phyloP scores from a whole-genome alignment of 495 filamentous ascomycete genomes.

The Podospora pseudoanserina region DNA sequence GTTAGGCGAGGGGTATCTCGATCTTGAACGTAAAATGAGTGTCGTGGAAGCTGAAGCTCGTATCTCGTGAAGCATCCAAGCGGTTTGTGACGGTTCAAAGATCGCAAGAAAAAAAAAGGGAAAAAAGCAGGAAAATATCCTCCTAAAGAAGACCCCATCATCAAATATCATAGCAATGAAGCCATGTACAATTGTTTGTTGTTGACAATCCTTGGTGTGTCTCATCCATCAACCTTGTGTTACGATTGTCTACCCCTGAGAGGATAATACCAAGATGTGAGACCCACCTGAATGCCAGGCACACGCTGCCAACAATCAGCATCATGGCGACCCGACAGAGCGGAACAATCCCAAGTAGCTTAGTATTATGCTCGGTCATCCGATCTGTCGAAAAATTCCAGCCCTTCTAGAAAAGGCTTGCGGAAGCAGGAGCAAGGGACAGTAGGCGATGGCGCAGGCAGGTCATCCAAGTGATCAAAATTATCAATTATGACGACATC shows the following conservation, averaged over 20 bases:
- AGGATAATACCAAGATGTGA: constrained; percentile 1
- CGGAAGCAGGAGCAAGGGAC: not conserved
- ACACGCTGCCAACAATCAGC: not conserved
- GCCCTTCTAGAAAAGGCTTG: not conserved
- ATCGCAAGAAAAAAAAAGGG: not conserved
- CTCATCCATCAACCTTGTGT: not conserved
- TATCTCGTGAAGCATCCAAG: not conserved
- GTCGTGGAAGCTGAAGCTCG: not conserved
- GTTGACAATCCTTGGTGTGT: not conserved
- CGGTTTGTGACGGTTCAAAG: not conserved
- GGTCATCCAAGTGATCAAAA: not conserved
- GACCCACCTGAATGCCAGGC: not conserved
- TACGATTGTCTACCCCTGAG: constrained; percentile 2
- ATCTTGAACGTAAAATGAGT: not conserved
- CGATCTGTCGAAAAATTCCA: not conserved
- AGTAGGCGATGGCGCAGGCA: too few relatives aligned
- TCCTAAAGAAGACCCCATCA: not conserved
- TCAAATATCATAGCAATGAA: not conserved
- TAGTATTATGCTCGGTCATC: not conserved
- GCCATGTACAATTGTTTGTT: not conserved
- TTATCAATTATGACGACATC: not conserved
- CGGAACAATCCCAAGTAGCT: constrained; percentile 1
- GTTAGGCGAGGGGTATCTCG: not conserved
- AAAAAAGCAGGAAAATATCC: not conserved
- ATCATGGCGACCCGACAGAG: not conserved